Evolutionary conservation across 441 rosid species (phyloP).

Genomic region (Pelargonium cotyledonis): DNA sequence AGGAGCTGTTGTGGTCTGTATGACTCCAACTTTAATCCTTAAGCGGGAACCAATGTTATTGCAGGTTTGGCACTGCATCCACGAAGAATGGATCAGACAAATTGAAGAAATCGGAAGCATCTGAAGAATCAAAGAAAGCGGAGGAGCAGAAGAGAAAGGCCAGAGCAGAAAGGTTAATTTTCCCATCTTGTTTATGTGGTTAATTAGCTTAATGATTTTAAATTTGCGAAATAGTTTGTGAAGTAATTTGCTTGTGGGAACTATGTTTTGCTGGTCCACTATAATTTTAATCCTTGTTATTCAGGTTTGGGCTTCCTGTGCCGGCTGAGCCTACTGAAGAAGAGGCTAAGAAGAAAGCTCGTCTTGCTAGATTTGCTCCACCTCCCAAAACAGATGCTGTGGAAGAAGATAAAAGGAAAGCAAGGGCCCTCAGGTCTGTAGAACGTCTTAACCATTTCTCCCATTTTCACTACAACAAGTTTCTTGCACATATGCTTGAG

Average conservation of each 20-base stretch:
- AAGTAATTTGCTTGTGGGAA: neutral
- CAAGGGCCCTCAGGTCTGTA: slow-evolving; percentile 62
- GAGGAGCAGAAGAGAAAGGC: slow-evolving; percentile 86
- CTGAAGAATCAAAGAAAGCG: neutral
- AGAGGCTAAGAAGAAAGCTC: slow-evolving; percentile 79
- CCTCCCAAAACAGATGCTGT: slow-evolving; percentile 28
- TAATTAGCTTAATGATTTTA: neutral
- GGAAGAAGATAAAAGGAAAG: slow-evolving; percentile 80
- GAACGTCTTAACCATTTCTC: neutral
- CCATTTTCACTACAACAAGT: neutral
- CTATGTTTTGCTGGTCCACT: neutral
- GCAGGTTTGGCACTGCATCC: slow-evolving; percentile 54
- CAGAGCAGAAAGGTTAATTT: slow-evolving; percentile 73
- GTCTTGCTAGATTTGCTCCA: slow-evolving; percentile 63
- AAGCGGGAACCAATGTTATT: neutral
- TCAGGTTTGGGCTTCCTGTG: slow-evolving; percentile 69
- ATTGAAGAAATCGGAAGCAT: slow-evolving; percentile 32
- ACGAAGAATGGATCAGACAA: slow-evolving; percentile 31
- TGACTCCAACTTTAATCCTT: too few species aligned
- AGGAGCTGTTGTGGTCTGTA: too few species aligned
- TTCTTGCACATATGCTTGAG: neutral
- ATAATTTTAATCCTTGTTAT: slow-evolving; percentile 6
- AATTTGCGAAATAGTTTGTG: neutral
- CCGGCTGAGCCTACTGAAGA: slow-evolving; percentile 38
- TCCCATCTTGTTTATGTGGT: neutral